Evolutionary conservation across 805 yeast species (phyloP).

Genomic region (Middelhovenomyces tepae): DNA sequence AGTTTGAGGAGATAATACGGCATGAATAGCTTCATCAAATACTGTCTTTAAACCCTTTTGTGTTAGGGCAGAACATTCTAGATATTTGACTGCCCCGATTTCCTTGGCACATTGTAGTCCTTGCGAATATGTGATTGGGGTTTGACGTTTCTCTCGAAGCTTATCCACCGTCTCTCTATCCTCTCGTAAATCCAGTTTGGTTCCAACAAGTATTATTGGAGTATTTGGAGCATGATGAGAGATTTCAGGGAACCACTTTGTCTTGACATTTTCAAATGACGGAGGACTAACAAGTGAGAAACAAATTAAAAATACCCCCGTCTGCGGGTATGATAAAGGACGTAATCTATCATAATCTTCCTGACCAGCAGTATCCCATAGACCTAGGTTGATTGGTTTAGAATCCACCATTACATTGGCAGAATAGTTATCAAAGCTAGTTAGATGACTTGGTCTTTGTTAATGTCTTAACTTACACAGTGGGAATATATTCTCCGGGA

Average conservation of each 20-base stretch:
- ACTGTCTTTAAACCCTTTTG: constrained; percentile 80
- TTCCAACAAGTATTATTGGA: constrained; percentile 69
- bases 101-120: constrained; percentile 62
- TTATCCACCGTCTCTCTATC: constrained; percentile 63
- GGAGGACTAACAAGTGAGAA: constrained; percentile 77
- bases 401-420: constrained; percentile 78
- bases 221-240: constrained; percentile 71
- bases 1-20: constrained; percentile 39
- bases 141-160: constrained; percentile 51
- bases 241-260: constrained; percentile 82
- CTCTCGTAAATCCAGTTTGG: constrained; percentile 80
- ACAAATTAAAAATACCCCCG: constrained; percentile 80
- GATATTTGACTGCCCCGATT: constrained; percentile 60
- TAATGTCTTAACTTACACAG: constrained; percentile 40
- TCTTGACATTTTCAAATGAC: constrained; percentile 69
- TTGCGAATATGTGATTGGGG: constrained; percentile 54
- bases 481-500: constrained; percentile 89
- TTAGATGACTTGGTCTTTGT: not conserved
- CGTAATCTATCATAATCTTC: constrained; percentile 93
- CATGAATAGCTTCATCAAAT: constrained; percentile 72
- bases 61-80: constrained; percentile 87
- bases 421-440: constrained; percentile 72
- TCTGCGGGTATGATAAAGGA: constrained; percentile 86
- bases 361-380: constrained; percentile 98
- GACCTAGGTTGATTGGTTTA: constrained; percentile 72